Conservation (phyloP, 1,284 basidiomycete genomes). For the Leccinum subrobustum region DNA sequence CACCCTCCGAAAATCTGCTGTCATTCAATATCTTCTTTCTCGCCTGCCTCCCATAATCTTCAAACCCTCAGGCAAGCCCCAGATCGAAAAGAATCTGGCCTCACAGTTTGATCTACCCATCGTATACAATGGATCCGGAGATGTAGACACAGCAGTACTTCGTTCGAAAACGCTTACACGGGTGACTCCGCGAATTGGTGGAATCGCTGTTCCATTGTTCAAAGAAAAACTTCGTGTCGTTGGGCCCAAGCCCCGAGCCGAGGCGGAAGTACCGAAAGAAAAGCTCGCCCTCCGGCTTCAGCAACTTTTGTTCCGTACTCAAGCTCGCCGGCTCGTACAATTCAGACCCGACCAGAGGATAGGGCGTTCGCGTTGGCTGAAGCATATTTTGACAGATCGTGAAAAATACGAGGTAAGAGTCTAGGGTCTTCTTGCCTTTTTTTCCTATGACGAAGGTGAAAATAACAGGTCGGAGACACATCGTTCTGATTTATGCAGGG, state of each 20-base stretch:
- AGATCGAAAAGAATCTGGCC: background rate
- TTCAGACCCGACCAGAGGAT: conserved; percentile 31
- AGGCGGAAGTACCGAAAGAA: conserved; percentile 13
- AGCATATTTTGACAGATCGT: conserved; percentile 31
- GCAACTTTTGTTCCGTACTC: conserved; percentile 22
- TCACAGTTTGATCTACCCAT: background rate
- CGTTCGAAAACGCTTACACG: conserved; percentile 45
- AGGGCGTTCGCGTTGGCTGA: conserved; percentile 26
- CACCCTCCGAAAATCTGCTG: conserved; percentile 18
- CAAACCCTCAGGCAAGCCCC: conserved; percentile 7
- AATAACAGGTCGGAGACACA: conserved; percentile 51
- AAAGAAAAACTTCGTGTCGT: conserved; percentile 52
- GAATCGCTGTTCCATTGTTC: conserved; percentile 49
- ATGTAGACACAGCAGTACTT: conserved; percentile 54
- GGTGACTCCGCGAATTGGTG: conserved; percentile 57
- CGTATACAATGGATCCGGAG: conserved; percentile 32
- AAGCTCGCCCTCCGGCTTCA: conserved; percentile 20
- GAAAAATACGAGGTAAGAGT: conserved; percentile 27
- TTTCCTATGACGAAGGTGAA: background rate
- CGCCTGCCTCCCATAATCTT: conserved; percentile 16
- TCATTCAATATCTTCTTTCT: conserved; percentile 24
- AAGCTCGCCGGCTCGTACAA: conserved; percentile 15
- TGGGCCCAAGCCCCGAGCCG: conserved; percentile 39
- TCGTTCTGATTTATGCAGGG: conserved; percentile 48
- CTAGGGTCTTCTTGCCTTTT: conserved; percentile 24